Conservation (phyloP, 2,329 filamentous ascomycete species). For the Pyrenophora graminea region DNA sequence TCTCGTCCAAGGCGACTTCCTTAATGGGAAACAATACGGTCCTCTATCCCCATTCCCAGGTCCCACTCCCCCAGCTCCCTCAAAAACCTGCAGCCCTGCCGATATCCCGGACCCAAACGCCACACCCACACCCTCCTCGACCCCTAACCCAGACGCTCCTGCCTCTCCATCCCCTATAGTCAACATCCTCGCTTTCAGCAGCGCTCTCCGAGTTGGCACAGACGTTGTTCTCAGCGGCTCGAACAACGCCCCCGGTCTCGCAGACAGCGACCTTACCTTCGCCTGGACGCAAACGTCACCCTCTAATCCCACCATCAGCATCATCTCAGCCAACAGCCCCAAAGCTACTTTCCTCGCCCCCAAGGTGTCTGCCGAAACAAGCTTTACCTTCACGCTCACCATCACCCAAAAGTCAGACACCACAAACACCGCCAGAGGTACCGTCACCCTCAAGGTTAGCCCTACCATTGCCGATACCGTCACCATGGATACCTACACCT, state of each 20-base stretch:
- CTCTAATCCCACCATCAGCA: slow-evolving; percentile 20
- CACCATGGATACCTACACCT: slow-evolving; percentile 41
- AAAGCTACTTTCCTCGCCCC: slow-evolving; percentile 32
- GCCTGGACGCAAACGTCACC: slow-evolving; percentile 38
- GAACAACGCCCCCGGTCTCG: slow-evolving; percentile 30
- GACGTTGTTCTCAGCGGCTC: slow-evolving; percentile 35
- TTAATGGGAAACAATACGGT: slow-evolving; percentile 37
- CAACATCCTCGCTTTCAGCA: slow-evolving; percentile 24
- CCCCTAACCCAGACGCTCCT: slow-evolving; percentile 6
- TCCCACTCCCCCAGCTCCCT: slow-evolving; percentile 29
- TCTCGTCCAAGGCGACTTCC: neutral
- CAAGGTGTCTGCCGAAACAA: slow-evolving; percentile 23
- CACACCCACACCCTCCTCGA: slow-evolving; percentile 6
- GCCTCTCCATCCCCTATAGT: slow-evolving; percentile 19
- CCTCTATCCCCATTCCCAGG: slow-evolving; percentile 48
- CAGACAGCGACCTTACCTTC: slow-evolving; percentile 34
- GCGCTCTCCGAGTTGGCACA: slow-evolving; percentile 37
- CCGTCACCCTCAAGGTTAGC: slow-evolving; percentile 35
- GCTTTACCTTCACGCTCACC: slow-evolving; percentile 36
- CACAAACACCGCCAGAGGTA: slow-evolving; percentile 28
- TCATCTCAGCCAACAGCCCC: slow-evolving; percentile 27
- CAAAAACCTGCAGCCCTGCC: slow-evolving; percentile 29
- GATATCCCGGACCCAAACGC: slow-evolving; percentile 24
- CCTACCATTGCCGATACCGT: slow-evolving; percentile 34
- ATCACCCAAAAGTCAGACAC: slow-evolving; percentile 33